phyloP scores from a whole-genome alignment of 257 asterid genomes.

The Misopates orontium region DNA sequence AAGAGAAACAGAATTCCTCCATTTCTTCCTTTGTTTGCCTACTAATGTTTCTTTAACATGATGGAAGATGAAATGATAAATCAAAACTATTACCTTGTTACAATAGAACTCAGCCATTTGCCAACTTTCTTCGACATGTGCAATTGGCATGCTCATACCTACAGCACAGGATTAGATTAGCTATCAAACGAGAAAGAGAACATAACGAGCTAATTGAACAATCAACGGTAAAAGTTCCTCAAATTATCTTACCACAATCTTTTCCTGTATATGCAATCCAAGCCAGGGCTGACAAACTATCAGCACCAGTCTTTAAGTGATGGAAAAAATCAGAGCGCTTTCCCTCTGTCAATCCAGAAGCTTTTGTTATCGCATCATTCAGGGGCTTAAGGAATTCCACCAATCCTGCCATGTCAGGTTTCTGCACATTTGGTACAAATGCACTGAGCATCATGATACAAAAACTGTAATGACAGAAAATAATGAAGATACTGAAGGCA shows the following conservation, averaged over 20 bases:
- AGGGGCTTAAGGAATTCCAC: conserved; percentile 84
- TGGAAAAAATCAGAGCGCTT: conserved; percentile 70
- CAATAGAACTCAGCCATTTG: conserved; percentile 96
- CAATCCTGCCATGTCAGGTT: conserved; percentile 75
- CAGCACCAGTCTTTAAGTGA: conserved; percentile 90
- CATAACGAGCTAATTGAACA: conserved; percentile 11
- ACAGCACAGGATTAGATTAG: conserved; percentile 23
- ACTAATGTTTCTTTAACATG: too few species aligned
- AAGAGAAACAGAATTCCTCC: neutral
- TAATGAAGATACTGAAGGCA: conserved; percentile 4
- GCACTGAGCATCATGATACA: conserved; percentile 24
- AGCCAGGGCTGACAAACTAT: conserved; percentile 79
- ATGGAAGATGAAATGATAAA: neutral
- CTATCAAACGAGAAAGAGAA: conserved; percentile 2
- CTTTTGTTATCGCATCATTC: conserved; percentile 69
- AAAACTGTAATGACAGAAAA: neutral
- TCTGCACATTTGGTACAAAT: conserved; percentile 48
- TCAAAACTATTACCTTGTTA: conserved; percentile 66
- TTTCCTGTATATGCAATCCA: conserved; percentile 97
- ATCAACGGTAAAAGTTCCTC: neutral
- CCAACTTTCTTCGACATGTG: conserved; percentile 98
- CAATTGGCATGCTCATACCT: conserved; percentile 98
- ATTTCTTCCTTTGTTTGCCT: neutral
- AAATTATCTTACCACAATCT: conserved; percentile 66
- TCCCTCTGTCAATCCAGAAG: conserved; percentile 78